Base-by-base conservation (phyloP, 2,329 filamentous ascomycete genomes). In the Hypoxylon sp. region DNA sequence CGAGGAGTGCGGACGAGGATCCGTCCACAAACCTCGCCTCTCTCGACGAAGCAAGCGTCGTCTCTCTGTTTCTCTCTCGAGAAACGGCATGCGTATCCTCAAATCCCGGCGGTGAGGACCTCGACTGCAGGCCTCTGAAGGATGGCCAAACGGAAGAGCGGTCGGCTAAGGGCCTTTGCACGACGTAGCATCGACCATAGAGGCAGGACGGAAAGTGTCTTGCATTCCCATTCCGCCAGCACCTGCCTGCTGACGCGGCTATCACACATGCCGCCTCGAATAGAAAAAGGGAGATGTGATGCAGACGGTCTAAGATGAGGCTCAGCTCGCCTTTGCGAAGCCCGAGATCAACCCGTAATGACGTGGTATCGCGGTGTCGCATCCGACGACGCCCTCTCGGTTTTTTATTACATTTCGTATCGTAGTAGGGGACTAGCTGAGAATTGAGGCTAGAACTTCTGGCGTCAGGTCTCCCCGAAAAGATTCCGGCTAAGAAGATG, bases 161-260 rank as follows among this genome's bases (percentile, higher is more conserved):
- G 15, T 40, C 43, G 37, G 38, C 48, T 47, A 29, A 50, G 31
- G 26, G 23, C 41, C 50, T 33, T 29, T 49, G 29, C 46, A 20
- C 38, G 6, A 43, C 35, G 15, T 37, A n/a, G 38, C 31, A n/a
- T 24, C 48, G 35, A 48, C 37, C 37, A 18, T 20, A 40, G 15
- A 24, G 7, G n/a, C 10, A n/a, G 10, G 23, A 46, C 31, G 18
- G 18, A 49, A 21, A 48, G n/a, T 33, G 18, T 54, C 43, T 59
- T 20, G 46, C 40, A 31, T 62, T 58, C 38, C 43, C 40, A 31
- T 62, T 58, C 38, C 43, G 46, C 20, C 50, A 24, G 45, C 45
- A 33, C 21, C 45, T 42, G 7, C 33, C 48, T 55, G 55, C 56
- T 63, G 60, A 67, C 62, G 58, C 58, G 50, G 62, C 62, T 55